Evolutionary conservation across 345 rosid genomes (phyloP).

Genomic region (Raphanus raphanistrum): DNA sequence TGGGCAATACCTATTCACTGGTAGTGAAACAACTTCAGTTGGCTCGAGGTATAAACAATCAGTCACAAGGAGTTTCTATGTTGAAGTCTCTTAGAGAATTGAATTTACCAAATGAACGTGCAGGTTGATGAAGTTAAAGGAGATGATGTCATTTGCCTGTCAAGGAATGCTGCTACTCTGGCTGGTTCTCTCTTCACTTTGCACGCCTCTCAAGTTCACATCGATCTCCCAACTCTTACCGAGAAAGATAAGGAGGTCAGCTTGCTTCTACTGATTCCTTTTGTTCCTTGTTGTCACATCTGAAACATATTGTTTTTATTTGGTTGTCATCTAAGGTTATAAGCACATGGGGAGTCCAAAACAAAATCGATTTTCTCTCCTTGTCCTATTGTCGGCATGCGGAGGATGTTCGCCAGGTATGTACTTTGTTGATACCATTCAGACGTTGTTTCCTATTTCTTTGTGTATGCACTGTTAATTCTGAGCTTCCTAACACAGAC

Average conservation of each 20-base stretch:
- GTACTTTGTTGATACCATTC: neutral
- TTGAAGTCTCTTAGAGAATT: too few species aligned
- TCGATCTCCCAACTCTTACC: conserved; percentile 84
- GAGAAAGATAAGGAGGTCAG: conserved; percentile 86
- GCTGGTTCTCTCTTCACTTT: conserved; percentile 86
- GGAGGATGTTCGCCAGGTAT: conserved; percentile 90
- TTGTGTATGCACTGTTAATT: neutral
- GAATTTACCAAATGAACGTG: neutral
- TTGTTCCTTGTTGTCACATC: conserved; percentile 1
- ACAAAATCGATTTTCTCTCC: conserved; percentile 93
- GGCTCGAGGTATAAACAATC: conserved; percentile 78
- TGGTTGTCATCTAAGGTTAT: conserved; percentile 62
- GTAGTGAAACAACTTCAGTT: conserved; percentile 98
- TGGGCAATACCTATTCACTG: conserved; percentile 94
- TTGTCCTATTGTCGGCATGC: conserved; percentile 93
- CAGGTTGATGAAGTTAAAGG: conserved; percentile 86
- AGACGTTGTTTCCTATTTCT: neutral
- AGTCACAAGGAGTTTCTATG: neutral
- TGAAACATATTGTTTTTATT: conserved; percentile 14
- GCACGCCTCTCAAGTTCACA: conserved; percentile 85
- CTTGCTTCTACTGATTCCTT: neutral
- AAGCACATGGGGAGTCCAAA: conserved; percentile 87
- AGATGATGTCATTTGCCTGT: conserved; percentile 74
- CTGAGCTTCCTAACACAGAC: conserved; percentile 47
- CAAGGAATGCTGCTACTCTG: conserved; percentile 86